Evolutionary conservation across 2,329 filamentous ascomycete genomes (phyloP), one percentile per base, ranked within the genome.

Genomic region (Ophiostoma himal-ulmi): DNA sequence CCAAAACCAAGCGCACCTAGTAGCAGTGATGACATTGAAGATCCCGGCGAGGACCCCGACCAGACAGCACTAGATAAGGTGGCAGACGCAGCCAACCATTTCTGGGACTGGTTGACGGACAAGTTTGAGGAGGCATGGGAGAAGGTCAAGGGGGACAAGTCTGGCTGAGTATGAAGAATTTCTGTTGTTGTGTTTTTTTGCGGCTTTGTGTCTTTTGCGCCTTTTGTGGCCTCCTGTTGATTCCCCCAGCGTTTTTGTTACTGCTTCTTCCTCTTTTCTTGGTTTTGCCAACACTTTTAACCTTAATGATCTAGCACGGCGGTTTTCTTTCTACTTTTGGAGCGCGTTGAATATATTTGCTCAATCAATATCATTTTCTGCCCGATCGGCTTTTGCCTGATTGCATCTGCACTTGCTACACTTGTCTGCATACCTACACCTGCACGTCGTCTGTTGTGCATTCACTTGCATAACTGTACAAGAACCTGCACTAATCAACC

Each of bases 21-120:
- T 75, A 5, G 74, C 74, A 0, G 69, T 69, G 36, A 68, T 57
- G 66, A 64, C 60, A 17, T 11, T 36, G 34, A 39, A 1, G 44
- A 68, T 34, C 13, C 52, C n/a, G 52, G 17, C 44, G 11, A 26
- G 20, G 52, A 39, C 39, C 13, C 65, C 36, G 44, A 76, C 62
- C 75, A 78, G 4, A 75, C 76, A 2, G 74, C 77, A 6, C 74
- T 78, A 0, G 76, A 78, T 44, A 76, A 77, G n/a, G 71, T 76
- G 37, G 74, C 74, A 26, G 72, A 75, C 6, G 73, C 75, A 1
- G 74, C 78, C 20, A 76, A 82, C 72, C 77, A 78, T 5, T 79
- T 83, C 44, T 86, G 84, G 83, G 79, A 83, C 67, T 87, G 85
- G 85, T 74, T 87, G 14, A 82, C 79, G 2, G 82, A 80, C 48